Evolutionary conservation across 345 rosid genomes (phyloP).

Genomic region (Mangifera indica): DNA sequence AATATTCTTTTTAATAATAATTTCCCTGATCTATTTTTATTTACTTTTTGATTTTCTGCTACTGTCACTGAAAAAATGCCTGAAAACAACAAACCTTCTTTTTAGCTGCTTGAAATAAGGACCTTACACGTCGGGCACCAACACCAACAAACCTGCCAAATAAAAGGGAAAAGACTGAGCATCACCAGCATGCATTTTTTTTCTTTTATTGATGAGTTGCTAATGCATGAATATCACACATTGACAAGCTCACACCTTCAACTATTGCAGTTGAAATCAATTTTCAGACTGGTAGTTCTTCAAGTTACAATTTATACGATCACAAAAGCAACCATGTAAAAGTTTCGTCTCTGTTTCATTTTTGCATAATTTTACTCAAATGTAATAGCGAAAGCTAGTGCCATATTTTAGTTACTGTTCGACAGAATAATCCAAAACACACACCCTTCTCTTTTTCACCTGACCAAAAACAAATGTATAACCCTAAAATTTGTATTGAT

Average conservation of each 20-base stretch:
- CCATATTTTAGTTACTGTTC: background rate
- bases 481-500: background rate
- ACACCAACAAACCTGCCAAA: conserved; percentile 95
- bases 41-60: background rate
- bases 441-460: background rate
- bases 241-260: background rate
- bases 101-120: conserved; percentile 95
- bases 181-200: background rate
- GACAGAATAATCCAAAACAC: background rate
- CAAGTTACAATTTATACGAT: background rate
- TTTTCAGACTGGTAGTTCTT: background rate
- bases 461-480: background rate
- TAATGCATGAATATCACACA: background rate
- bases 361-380: background rate
- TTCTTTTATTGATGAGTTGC: background rate
- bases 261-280: background rate
- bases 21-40: background rate
- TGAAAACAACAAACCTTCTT: conserved; percentile 57
- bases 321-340: background rate
- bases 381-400: background rate
- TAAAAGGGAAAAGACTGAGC: conserved; percentile 17
- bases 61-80: background rate
- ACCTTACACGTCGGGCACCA: conserved; percentile 94
- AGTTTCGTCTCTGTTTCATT: background rate
- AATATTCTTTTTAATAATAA: background rate